Base-by-base conservation (phyloP, 2,329 filamentous ascomycete genomes). In the Periconia sp. region DNA sequence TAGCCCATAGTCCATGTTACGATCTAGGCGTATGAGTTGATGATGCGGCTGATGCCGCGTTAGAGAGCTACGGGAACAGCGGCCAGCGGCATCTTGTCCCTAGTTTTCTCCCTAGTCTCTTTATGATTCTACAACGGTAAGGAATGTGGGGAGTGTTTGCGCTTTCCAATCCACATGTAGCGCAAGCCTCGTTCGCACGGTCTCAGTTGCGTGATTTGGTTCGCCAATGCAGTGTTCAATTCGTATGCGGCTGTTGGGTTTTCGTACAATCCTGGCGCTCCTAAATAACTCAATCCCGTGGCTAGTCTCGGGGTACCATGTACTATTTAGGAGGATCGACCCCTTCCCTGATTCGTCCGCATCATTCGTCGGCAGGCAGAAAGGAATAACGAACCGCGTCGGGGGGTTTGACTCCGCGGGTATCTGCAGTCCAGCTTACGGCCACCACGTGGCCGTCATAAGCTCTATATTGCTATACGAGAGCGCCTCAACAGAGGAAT, bases 351-450 rank as follows among this genome's bases (percentile, higher is more conserved):
- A 37, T 7, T 45, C n/a, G 31, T n/a, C 20, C 53, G 77, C 70
- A 51, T 74, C 78, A 59, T 78, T 67, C 0, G 69, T 70, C 1
- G 75, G 79, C 11, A 65, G 62, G 52, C 83, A 83, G 47, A 83
- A 80, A 0, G 68, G 69, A 0, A 82, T 60, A 2, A 79, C 72
- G 1, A n/a, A n/a, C n/a, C n/a, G 76, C 79, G 0, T 73, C 57
- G 0, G 80, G 80, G 0, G 78, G 66, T 6, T 11, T 30, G 0
- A 81, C 30, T 0, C 70, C 73, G 0, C 47, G 27, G 11, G 52
- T 17, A 0, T 45, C 37, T 0, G 71, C 54, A 0, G 76, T 81
- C 65, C 68, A 82, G 0, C 80, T 79, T 0, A 82, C 62, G 1
- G 61, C 72, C 0, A 77, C 75, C 0, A 81, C 66, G 2, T 59